Evolutionary conservation across 345 rosid species (phyloP).

Genomic region (Mallotus nudiflorus): DNA sequence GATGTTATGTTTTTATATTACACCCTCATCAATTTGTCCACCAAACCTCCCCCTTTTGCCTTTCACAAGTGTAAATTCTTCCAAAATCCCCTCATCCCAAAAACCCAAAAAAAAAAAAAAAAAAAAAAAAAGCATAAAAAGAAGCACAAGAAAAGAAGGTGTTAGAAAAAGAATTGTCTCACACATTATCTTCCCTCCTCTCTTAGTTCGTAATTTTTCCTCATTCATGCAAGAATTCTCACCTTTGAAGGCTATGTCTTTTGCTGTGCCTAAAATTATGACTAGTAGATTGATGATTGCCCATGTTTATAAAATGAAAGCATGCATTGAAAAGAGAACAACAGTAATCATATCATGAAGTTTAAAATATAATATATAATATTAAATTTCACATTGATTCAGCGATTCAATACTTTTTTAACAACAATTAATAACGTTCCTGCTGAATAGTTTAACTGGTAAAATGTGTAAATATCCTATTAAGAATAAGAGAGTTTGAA

Average conservation of each 20-base stretch:
- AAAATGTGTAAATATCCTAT: too few species aligned
- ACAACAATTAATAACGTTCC: too few species aligned
- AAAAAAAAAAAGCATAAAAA: too few species aligned
- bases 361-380: not conserved
- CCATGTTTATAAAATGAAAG: constrained; percentile 24
- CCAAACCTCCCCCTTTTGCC: not conserved
- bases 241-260: not conserved
- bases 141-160: too few species aligned
- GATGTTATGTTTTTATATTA: constrained; percentile 20
- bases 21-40: constrained; percentile 23
- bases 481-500: too few species aligned
- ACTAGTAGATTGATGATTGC: constrained; percentile 12
- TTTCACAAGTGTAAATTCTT: too few species aligned
- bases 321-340: constrained; percentile 19
- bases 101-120: too few species aligned
- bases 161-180: not conserved
- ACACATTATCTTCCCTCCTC: constrained; percentile 2
- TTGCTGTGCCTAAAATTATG: constrained; percentile 17
- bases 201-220: constrained; percentile 10
- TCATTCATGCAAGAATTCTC: constrained; percentile 14
- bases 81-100: not conserved
- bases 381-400: too few species aligned
- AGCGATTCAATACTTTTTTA: too few species aligned
- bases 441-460: too few species aligned
- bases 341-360: constrained; percentile 13